Base-by-base conservation (phyloP, 2,329 filamentous ascomycete species). In the Diatrype stigma region DNA sequence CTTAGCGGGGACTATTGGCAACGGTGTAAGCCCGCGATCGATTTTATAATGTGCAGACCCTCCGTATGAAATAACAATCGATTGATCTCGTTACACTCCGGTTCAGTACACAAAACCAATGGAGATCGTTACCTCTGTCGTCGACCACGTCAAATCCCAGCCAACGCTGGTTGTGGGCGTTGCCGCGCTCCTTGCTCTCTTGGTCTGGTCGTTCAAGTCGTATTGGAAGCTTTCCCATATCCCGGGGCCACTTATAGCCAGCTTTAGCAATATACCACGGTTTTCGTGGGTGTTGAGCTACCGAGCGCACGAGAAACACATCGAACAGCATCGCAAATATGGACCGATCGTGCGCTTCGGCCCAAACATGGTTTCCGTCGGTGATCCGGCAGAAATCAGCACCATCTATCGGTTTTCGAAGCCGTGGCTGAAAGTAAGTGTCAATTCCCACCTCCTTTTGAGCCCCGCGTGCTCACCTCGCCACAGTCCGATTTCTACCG, bases 401-500 rank as follows among this genome's bases (percentile, higher is more conserved):
- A 53, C 19, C 22, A 51, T 53, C 32, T 53, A 53, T 34, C 40
- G 46, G 16, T 46, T 53, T 19, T 46, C 38, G 3, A 38, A 48
- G 6, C 48, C 46, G 12, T 38, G 45, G 48, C 28, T 19, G 11
- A 50, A 42, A 19, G 40, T 23, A 19, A 22, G 40, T 42, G 4
- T 42, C 34, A 12, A 14, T 17, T 22, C 11, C 7, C 8, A 42
- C 23, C 6, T 4, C 3, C n/a, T 6, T n/a, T 12, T 6, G 19
- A 26, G 14, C 17, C 5, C n/a, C 5, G 17, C n/a, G n/a, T n/a
- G 11, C 37, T 42, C 7, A 42, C 10, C 11, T 10, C 17, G 12
- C n/a, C 21, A 21, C 11, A 60, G 52, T 57, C 57, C 3, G 54
- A 60, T 32, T 63, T 56, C 44, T 62, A 62, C 53, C 48, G 47